Base-by-base conservation (phyloP, 129 eudicot species). In the Kitagawia praeruptora region DNA sequence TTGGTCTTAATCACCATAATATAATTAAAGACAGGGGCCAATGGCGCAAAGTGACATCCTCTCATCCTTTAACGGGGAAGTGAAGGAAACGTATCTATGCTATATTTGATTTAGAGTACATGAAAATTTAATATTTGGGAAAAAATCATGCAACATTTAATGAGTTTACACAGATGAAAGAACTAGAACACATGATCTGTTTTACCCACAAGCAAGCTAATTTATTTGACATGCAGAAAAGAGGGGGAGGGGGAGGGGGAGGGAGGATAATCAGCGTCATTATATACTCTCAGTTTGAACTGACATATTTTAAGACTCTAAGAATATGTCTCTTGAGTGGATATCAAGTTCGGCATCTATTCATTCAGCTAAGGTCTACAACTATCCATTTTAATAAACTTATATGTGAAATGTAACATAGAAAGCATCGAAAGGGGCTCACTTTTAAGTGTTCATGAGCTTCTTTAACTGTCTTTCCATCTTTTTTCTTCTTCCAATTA, bases 401-500 rank as follows among this genome's bases (percentile, higher is more conserved):
- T 42, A 34, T 34, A 40, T 14, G 77, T 51, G 34, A 45, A 23
- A 45, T 25, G 31, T 10, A 74, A 45, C 40, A 45, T 1, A 74
- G 21, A 40, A 74, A 74, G 39, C 38, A 45, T 23, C 12, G 7
- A 76, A 6, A 25, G 78, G 53, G 58, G 41, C 91, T 81, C 78
- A 90, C 98, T 86, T 94, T 94, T 71, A 94, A 87, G 85, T 90
- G 97, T 79, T 94, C 98, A 82, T 94, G 98, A 82, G 98, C 98
- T 88, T 94, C 98, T 92, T 94, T 94, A 47, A 92, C 93, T 74
- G 98, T 94, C 85, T 90, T 94, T 51, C 98, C 96, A 51, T 94
- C 98, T 78, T 94, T 91, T 77, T 94, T 94, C 92, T 94, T 94
- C 87, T 92, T 94, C 98, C 98, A 94, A 74, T 86, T 91, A 80